Percentiles rank a stretch among this genome's conserved stretches.
Conservation (phyloP, 148 eudicot species). For the Suaeda aralocaspica region DNA sequence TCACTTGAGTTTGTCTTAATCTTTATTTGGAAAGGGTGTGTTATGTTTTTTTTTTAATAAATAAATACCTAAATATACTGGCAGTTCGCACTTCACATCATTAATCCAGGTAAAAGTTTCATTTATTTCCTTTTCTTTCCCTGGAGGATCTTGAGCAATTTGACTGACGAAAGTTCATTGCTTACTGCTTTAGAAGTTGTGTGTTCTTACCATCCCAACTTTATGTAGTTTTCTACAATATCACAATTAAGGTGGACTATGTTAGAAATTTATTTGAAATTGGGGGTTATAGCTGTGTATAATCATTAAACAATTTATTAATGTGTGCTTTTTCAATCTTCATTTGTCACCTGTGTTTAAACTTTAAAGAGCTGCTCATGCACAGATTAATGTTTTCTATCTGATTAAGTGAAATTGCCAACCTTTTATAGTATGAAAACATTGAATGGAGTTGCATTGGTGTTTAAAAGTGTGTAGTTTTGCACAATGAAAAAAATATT, state of each 20-base stretch:
- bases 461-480: neutral
- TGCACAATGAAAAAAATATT: neutral
- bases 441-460: neutral
- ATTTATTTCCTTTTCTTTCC: neutral
- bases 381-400: too few species aligned
- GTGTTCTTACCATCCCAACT: neutral
- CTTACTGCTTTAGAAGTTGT: neutral
- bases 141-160: neutral
- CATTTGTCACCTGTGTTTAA: neutral
- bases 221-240: too few species aligned
- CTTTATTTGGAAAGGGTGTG: neutral
- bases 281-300: neutral
- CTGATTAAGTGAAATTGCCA: neutral
- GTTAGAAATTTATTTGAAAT: neutral
- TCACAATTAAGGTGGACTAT: neutral
- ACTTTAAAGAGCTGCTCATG: neutral
- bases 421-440: neutral
- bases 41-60: neutral
- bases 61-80: neutral
- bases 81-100: neutral
- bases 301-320: neutral
- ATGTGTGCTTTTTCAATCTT: neutral
- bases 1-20: neutral
- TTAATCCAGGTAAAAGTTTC: neutral
- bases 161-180: neutral